A percentile compares a stretch with the other conserved stretches of the same genome.
Evolutionary conservation across 768 basidiomycete species (phyloP).

Genomic region (Infundibulicybe gibba): DNA sequence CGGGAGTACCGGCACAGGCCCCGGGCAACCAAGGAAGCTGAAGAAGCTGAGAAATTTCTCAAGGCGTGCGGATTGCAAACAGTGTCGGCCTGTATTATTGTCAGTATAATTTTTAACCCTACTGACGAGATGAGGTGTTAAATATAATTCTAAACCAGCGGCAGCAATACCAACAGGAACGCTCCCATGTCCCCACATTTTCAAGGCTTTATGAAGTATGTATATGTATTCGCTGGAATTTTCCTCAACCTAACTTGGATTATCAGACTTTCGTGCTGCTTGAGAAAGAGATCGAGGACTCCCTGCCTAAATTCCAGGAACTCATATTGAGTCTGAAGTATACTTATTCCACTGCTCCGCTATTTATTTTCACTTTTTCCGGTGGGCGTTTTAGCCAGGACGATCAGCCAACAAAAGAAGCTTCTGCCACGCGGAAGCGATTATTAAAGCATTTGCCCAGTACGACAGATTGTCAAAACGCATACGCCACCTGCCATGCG

Average conservation of each 20-base stretch:
- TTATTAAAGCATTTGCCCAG: conserved; percentile 80
- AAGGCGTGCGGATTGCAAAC: conserved; percentile 85
- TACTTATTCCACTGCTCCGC: conserved; percentile 7
- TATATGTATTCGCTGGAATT: not conserved
- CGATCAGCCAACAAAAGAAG: conserved; percentile 62
- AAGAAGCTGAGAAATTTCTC: conserved; percentile 79
- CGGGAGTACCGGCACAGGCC: conserved; percentile 17
- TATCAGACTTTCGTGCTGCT: conserved; percentile 62
- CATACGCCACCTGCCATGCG: conserved; percentile 69
- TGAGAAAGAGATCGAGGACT: conserved; percentile 88
- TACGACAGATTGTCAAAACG: conserved; percentile 89
- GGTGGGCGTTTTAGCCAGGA: conserved; percentile 23
- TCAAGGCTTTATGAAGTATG: conserved; percentile 68
- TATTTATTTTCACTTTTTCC: too few species aligned
- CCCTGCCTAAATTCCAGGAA: conserved; percentile 87
- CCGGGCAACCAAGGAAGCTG: conserved; percentile 33
- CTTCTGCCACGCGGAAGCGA: conserved; percentile 68
- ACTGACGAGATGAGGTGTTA: not conserved
- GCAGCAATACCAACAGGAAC: conserved; percentile 75
- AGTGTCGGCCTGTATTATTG: conserved; percentile 79
- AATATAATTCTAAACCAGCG: conserved; percentile 38
- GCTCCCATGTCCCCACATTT: conserved; percentile 54
- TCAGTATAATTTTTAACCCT: conserved; percentile 33
- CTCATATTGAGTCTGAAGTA: conserved; percentile 70
- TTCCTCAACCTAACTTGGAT: not conserved